A percentile compares a stretch with the other conserved stretches of the same genome.
Conservation (phyloP, 805 yeast genomes). For the Teunomyces panamensis region DNA sequence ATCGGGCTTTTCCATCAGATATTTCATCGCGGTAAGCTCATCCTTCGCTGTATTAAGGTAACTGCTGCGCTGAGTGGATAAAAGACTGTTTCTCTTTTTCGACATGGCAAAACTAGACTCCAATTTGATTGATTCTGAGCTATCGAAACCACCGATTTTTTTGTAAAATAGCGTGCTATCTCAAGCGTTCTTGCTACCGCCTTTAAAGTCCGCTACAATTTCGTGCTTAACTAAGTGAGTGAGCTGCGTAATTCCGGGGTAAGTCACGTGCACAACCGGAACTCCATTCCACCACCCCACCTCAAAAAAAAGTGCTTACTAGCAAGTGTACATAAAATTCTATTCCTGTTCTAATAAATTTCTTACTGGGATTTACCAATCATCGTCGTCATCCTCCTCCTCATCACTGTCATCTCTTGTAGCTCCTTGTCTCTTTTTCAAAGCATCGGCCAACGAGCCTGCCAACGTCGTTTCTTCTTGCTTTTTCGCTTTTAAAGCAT, state of each 20-base stretch:
- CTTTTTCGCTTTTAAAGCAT: conserved; percentile 62
- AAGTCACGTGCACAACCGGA: conserved; percentile 1
- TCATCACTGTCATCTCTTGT: conserved; percentile 68
- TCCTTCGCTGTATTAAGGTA: conserved; percentile 21
- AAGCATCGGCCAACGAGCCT: conserved; percentile 86
- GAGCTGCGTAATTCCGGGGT: neutral
- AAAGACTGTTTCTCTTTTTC: conserved; percentile 27
- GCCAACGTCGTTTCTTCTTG: conserved; percentile 62
- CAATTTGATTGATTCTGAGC: neutral
- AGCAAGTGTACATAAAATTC: neutral
- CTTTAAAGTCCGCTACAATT: neutral
- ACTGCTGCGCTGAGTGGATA: conserved; percentile 22
- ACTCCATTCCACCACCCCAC: neutral
- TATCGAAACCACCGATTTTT: neutral
- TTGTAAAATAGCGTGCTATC: neutral
- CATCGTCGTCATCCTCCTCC: conserved; percentile 68
- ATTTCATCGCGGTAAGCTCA: conserved; percentile 35
- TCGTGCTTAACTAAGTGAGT: neutral
- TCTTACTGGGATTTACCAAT: conserved; percentile 18
- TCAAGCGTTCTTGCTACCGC: neutral
- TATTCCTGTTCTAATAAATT: conserved; percentile 5
- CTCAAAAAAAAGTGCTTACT: too few species aligned
- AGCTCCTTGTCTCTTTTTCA: conserved; percentile 67
- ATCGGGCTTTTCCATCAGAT: conserved; percentile 33
- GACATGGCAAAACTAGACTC: conserved; percentile 18